Evolutionary conservation across 2,329 filamentous ascomycete species (phyloP).

Genomic region (Claviceps capensis): DNA sequence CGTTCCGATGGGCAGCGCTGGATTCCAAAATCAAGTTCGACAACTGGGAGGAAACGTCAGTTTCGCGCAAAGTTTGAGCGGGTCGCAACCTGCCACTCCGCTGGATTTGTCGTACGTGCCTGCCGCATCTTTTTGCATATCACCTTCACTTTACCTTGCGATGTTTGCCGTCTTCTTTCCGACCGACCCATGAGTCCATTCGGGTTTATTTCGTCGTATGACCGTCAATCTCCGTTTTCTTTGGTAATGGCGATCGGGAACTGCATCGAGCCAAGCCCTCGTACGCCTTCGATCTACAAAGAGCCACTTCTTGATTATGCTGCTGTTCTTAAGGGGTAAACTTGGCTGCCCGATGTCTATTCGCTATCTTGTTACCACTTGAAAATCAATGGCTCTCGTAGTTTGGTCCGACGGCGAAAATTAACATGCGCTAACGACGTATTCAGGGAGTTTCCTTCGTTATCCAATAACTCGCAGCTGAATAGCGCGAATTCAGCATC

Average conservation of each 20-base stretch:
- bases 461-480: slow-evolving; percentile 47
- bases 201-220: neutral
- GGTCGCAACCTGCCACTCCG: slow-evolving; percentile 47
- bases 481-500: slow-evolving; percentile 33
- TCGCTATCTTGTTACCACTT: neutral
- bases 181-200: too few species aligned
- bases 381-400: neutral
- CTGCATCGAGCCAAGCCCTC: slow-evolving; percentile 7
- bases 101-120: slow-evolving; percentile 51
- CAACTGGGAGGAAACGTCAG: slow-evolving; percentile 47
- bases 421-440: neutral
- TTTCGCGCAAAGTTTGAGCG: slow-evolving; percentile 52
- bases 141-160: slow-evolving; percentile 1
- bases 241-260: slow-evolving; percentile 7
- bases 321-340: slow-evolving; percentile 19
- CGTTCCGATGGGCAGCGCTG: slow-evolving; percentile 45
- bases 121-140: slow-evolving; percentile 3
- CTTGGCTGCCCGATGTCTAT: neutral
- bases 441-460: slow-evolving; percentile 48
- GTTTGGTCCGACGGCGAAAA: neutral
- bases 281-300: slow-evolving; percentile 3
- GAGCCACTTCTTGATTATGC: slow-evolving; percentile 14
- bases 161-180: neutral
- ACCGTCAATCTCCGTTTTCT: neutral
- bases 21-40: slow-evolving; percentile 37